phyloP scores from a whole-genome alignment of 129 eudicot genomes.

The Oenanthe sinensis region DNA sequence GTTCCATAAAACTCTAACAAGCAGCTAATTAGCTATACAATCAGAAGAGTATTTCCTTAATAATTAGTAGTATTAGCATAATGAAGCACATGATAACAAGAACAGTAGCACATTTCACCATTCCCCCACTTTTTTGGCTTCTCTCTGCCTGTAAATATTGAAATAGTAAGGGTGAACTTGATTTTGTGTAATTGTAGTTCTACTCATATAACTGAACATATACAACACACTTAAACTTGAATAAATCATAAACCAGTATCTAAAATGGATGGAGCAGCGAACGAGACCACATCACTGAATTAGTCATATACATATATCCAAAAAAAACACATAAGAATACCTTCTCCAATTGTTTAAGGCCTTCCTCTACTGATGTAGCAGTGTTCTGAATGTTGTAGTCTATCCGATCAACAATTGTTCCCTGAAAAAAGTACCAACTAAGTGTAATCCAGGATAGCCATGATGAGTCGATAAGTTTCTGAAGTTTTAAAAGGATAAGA shows the following conservation, averaged over 20 bases:
- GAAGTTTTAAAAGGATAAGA: too few relatives aligned
- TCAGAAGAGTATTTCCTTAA: constrained; percentile 61
- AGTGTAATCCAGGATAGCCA: neutral
- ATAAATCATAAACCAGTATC: neutral
- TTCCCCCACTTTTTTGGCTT: constrained; percentile 77
- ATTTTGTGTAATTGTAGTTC: neutral
- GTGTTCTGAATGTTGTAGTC: constrained; percentile 89
- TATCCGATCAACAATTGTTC: constrained; percentile 85
- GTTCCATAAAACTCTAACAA: neutral
- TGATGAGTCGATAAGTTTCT: too few relatives aligned
- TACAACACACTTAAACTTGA: neutral
- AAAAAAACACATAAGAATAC: constrained; percentile 24
- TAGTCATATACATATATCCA: neutral
- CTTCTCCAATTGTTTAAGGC: constrained; percentile 76
- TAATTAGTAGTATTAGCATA: constrained; percentile 67
- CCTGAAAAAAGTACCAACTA: constrained; percentile 32
- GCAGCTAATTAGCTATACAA: neutral
- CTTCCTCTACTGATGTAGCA: constrained; percentile 73
- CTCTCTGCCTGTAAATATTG: constrained; percentile 66
- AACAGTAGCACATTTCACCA: constrained; percentile 76
- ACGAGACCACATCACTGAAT: neutral
- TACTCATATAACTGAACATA: neutral
- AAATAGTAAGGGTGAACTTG: neutral
- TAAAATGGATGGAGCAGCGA: neutral
- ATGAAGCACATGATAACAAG: constrained; percentile 76